These are phyloP conservation scores for Chrysophaeum taylorii DNA, from an alignment of 352 stramenopile species.

Conservation along the genomic window DNA sequence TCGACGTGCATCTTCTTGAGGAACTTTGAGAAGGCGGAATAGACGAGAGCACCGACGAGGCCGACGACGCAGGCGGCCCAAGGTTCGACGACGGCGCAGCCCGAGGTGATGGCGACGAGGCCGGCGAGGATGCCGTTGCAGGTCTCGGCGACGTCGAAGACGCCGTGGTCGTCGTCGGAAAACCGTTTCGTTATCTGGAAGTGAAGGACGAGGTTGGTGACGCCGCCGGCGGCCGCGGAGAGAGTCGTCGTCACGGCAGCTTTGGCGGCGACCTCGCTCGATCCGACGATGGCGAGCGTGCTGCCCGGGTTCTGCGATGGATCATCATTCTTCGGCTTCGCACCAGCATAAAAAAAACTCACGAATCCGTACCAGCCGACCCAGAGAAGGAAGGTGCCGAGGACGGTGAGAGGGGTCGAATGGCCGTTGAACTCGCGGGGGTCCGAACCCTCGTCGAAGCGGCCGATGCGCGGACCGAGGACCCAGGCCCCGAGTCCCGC, in stretches of 20 bases:
- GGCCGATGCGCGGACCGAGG: conserved; percentile 39
- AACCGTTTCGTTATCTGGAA: conserved; percentile 29
- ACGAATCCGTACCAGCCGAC: conserved; percentile 66
- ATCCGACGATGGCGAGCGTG: conserved; percentile 41
- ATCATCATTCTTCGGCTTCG: too few species aligned
- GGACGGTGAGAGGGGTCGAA: conserved; percentile 29
- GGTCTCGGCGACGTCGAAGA: conserved; percentile 39
- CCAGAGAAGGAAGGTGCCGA: conserved; percentile 51
- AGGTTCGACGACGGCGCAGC: conserved; percentile 43
- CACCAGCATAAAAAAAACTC: too few species aligned
- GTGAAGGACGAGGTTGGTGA: conserved; percentile 50
- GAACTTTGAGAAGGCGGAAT: conserved; percentile 33
- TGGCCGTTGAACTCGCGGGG: conserved; percentile 28
- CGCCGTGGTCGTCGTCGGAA: conserved; percentile 9
- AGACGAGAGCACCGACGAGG: conserved; percentile 40
- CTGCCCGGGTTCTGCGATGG: conserved; percentile 67
- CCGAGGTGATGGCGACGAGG: conserved; percentile 49
- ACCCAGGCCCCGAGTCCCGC: conserved; percentile 35
- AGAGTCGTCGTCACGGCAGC: conserved; percentile 62
- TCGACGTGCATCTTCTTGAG: conserved; percentile 42
- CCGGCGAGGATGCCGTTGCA: conserved; percentile 55
- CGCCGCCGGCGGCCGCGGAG: conserved; percentile 42
- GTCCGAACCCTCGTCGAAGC: conserved; percentile 37
- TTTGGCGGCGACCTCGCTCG: conserved; percentile 37
- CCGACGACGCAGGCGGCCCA: conserved; percentile 52